A percentile compares a stretch with the other conserved stretches of the same genome.
Conservation (phyloP, 2,329 filamentous ascomycete species). For the Aspergillus intermedius region DNA sequence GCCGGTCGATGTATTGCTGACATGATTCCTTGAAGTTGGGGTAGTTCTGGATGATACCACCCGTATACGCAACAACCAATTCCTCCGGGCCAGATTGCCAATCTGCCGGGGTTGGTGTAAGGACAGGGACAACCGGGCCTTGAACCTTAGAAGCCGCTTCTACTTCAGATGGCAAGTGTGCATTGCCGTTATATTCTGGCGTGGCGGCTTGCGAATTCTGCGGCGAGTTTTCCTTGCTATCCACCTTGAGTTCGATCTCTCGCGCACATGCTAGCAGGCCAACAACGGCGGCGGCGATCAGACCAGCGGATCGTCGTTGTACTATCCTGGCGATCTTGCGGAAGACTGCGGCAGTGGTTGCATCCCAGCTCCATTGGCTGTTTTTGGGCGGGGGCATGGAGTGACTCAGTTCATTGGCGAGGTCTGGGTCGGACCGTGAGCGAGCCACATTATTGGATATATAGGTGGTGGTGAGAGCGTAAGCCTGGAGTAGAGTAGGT, state of each 20-base stretch:
- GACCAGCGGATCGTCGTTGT: conserved; percentile 63
- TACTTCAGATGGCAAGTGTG: neutral
- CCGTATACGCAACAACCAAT: conserved; percentile 71
- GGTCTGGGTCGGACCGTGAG: conserved; percentile 42
- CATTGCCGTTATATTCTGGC: conserved; percentile 20
- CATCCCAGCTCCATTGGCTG: conserved; percentile 56
- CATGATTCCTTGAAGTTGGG: conserved; percentile 66
- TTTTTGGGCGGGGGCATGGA: conserved; percentile 48
- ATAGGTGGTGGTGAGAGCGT: conserved; percentile 65
- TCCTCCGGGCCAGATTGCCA: conserved; percentile 49
- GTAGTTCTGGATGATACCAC: conserved; percentile 73
- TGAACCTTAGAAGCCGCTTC: conserved; percentile 1
- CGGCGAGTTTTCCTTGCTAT: conserved; percentile 33
- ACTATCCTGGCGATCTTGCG: conserved; percentile 64
- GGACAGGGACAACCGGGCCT: conserved; percentile 32
- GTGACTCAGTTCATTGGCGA: conserved; percentile 42
- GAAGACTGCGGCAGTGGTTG: conserved; percentile 52
- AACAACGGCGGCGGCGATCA: conserved; percentile 66
- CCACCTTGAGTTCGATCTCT: conserved; percentile 50
- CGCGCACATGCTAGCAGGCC: conserved; percentile 63
- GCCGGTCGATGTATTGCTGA: conserved; percentile 59
- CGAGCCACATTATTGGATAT: conserved; percentile 62
- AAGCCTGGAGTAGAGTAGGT: conserved; percentile 48
- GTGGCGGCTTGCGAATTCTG: conserved; percentile 19
- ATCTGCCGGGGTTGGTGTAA: conserved; percentile 28